A percentile compares a stretch with the other conserved stretches of the same genome.
Evolutionary conservation across 2,329 filamentous ascomycete species (phyloP).

Genomic region (Drechslerella coelobrocha): DNA sequence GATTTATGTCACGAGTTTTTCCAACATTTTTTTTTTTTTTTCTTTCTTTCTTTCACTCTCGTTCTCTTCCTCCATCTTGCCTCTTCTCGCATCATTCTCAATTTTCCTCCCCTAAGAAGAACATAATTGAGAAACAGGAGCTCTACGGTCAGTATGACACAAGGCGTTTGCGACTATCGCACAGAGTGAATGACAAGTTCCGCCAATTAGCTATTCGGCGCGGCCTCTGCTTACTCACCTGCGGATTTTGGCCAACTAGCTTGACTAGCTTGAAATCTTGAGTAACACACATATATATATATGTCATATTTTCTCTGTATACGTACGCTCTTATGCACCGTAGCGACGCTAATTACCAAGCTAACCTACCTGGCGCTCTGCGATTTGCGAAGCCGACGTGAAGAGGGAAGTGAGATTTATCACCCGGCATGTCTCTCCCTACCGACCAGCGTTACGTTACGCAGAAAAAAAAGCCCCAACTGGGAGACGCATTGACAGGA

Average conservation of each 20-base stretch:
- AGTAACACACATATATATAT: conserved; percentile 36
- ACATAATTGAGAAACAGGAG: conserved; percentile 17
- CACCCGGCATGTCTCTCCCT: conserved; percentile 31
- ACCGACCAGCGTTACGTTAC: conserved; percentile 26
- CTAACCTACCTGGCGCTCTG: conserved; percentile 13
- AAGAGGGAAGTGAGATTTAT: conserved; percentile 4
- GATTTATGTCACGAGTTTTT: conserved; percentile 34
- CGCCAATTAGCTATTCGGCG: conserved; percentile 7
- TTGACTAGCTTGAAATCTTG: conserved; percentile 2
- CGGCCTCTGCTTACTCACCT: background rate
- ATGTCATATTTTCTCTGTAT: conserved; percentile 9
- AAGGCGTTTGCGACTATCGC: conserved; percentile 10
- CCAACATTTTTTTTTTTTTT: conserved; percentile 1
- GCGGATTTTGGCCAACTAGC: too few species aligned
- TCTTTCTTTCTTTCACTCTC: background rate
- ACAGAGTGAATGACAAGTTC: background rate
- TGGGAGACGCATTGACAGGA: background rate
- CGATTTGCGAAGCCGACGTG: conserved; percentile 17
- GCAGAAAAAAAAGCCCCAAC: background rate
- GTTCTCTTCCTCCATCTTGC: background rate
- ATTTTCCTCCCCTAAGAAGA: conserved; percentile 12
- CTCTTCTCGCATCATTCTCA: conserved; percentile 4
- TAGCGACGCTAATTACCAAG: background rate
- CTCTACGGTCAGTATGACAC: conserved; percentile 20
- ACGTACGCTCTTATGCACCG: background rate